phyloP scores from a whole-genome alignment of 2,329 filamentous ascomycete genomes.

The Penicillium sp. region DNA sequence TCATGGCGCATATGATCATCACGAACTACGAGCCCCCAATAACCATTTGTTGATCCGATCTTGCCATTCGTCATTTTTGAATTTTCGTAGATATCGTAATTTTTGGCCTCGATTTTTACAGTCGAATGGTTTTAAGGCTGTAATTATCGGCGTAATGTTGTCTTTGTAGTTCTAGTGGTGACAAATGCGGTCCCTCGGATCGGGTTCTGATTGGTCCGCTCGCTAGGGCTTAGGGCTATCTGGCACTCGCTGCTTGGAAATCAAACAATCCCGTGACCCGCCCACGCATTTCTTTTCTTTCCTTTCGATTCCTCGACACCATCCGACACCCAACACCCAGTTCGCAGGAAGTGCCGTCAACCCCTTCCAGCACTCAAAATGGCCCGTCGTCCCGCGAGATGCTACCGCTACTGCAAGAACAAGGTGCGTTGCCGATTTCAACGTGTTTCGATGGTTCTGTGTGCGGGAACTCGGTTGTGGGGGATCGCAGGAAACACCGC shows the following conservation, averaged over 20 bases:
- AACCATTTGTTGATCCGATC: constrained; percentile 8
- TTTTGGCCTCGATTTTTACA: background rate
- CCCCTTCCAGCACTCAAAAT: constrained; percentile 67
- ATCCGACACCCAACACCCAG: constrained; percentile 35
- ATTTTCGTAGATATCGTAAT: background rate
- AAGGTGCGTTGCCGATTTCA: constrained; percentile 62
- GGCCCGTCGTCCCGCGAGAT: constrained; percentile 98
- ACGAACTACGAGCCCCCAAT: constrained; percentile 6
- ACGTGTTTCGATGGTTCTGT: constrained; percentile 21
- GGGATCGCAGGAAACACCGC: constrained; percentile 8
- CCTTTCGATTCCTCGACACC: constrained; percentile 33
- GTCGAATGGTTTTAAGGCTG: background rate
- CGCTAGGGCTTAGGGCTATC: constrained; percentile 40
- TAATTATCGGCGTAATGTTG: background rate
- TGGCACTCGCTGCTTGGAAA: constrained; percentile 43
- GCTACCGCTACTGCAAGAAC: constrained; percentile 99
- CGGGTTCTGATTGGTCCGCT: constrained; percentile 24
- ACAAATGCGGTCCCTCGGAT: constrained; percentile 20
- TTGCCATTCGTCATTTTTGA: background rate
- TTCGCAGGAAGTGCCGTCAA: constrained; percentile 46
- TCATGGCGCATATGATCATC: constrained; percentile 7
- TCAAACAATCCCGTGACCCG: constrained; percentile 34
- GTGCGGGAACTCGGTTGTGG: constrained; percentile 31
- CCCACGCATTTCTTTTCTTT: constrained; percentile 24
- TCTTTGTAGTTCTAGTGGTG: constrained; percentile 8